Conservation (phyloP, 2,329 filamentous ascomycete species). For the Botrytis elliptica region DNA sequence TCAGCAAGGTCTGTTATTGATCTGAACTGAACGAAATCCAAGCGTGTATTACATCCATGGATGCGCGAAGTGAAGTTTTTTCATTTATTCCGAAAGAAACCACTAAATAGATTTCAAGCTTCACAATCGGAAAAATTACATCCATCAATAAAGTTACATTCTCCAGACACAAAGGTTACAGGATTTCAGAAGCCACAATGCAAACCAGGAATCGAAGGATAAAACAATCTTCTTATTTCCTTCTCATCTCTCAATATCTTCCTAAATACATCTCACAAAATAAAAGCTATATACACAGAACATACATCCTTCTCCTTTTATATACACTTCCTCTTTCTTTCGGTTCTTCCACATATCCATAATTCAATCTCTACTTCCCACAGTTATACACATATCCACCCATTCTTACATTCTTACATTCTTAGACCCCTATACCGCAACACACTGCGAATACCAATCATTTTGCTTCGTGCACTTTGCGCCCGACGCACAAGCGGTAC, state of each 20-base stretch:
- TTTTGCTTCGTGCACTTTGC: slow-evolving; percentile 6
- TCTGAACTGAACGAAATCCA: neutral
- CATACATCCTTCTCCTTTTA: neutral
- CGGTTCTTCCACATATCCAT: neutral
- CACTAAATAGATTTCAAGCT: neutral
- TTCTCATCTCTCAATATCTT: neutral
- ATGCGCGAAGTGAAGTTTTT: neutral
- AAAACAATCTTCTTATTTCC: neutral
- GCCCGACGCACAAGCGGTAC: slow-evolving; percentile 1
- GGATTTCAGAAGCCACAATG: neutral
- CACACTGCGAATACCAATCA: slow-evolving; percentile 14
- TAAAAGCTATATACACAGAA: slow-evolving; percentile 15
- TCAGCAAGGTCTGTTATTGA: neutral
- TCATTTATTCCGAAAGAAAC: neutral
- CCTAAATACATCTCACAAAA: neutral
- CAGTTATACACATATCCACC: neutral
- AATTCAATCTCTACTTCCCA: neutral
- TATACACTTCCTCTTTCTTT: neutral
- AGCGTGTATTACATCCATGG: neutral
- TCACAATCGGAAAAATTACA: neutral
- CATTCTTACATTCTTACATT: too few species aligned
- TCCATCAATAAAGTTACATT: neutral
- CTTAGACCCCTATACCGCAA: slow-evolving; percentile 1
- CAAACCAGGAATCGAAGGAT: neutral
- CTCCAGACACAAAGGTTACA: neutral